Evolutionary conservation across 1,284 basidiomycete species (phyloP), one percentile per base, ranked within the genome.

Genomic region (Sutorius eximius): DNA sequence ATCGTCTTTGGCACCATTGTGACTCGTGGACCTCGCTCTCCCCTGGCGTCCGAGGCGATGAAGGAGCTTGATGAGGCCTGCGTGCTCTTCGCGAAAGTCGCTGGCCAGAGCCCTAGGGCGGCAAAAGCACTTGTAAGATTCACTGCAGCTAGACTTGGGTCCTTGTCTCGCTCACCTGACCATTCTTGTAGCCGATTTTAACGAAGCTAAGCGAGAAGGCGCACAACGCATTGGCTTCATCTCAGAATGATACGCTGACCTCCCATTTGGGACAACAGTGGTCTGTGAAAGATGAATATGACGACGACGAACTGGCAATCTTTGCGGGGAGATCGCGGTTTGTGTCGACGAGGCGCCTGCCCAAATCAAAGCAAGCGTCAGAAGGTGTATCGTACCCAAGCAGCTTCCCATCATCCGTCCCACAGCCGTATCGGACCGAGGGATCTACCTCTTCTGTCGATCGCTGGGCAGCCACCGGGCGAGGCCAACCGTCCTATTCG

Each of bases 1-100:
- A 76, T 88, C 22, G 83, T 87, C 13, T 80, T 88, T 61, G 85
- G 85, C 7, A 82, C 84, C 7, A 79, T 89, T 15, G 83, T 87
- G 0, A 82, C 82, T 5, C 77, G 83, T 33, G 83, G 82, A 12
- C 86, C 86, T 9, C 70, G 76, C 7, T 83, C 81, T 2, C 80
- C 82, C 2, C 65, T 87, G 30, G 82, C 84, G 2, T 71, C 77
- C 24, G 75, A 78, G 20, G 85, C 86, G 6, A 81, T 87, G 67
- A 68, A 76, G 18, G 85, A 88, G 59, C 73, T 89, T 4, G 85
- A 86, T 30, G 77, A 81, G 49, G 83, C 85, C 0, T 80, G 80
- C 58, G 62, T 77, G 16, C 71, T 89, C 16, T 89, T 85, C 68
- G 73, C 75, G 0, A 82, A 82, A 56, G 83, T 81, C 0, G 77